These are phyloP conservation scores for Opeltia flavorubescens DNA, from an alignment of 495 filamentous ascomycete species.

Conservation along the genomic window DNA sequence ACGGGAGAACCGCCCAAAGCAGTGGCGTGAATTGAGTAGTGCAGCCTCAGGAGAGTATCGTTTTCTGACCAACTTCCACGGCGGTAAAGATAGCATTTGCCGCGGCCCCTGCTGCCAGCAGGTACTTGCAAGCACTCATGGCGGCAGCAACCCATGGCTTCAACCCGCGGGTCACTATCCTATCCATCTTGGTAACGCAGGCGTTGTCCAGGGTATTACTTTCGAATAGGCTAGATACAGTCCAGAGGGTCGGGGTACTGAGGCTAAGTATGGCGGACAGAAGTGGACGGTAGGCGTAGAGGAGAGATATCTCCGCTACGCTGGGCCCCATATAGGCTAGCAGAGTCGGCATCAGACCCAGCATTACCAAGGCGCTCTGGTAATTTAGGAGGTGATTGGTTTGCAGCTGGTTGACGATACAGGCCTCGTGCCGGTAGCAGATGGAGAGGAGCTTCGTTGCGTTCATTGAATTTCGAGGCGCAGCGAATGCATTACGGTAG, in stretches of 20 bases:
- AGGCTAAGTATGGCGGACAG: neutral
- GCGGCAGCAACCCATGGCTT: neutral
- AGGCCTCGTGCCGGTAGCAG: neutral
- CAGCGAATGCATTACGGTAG: neutral
- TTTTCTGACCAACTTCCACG: neutral
- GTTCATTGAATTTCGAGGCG: neutral
- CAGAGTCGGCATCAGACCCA: constrained; percentile 1
- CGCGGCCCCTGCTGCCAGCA: neutral
- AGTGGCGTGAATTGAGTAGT: neutral
- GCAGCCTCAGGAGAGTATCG: neutral
- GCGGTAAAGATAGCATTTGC: neutral
- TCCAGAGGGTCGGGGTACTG: neutral
- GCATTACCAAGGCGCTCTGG: neutral
- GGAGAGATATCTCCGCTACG: neutral
- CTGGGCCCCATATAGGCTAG: neutral
- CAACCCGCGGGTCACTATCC: neutral
- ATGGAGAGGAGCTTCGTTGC: neutral
- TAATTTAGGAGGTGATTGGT: neutral
- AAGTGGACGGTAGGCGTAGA: neutral
- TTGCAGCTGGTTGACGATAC: neutral
- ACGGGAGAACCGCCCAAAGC: neutral
- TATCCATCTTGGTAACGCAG: neutral
- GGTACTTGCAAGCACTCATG: neutral
- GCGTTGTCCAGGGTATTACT: neutral
- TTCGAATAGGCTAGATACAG: neutral